phyloP scores from a whole-genome alignment of 2,329 filamentous ascomycete genomes.

The Mycosphaerella sp. region DNA sequence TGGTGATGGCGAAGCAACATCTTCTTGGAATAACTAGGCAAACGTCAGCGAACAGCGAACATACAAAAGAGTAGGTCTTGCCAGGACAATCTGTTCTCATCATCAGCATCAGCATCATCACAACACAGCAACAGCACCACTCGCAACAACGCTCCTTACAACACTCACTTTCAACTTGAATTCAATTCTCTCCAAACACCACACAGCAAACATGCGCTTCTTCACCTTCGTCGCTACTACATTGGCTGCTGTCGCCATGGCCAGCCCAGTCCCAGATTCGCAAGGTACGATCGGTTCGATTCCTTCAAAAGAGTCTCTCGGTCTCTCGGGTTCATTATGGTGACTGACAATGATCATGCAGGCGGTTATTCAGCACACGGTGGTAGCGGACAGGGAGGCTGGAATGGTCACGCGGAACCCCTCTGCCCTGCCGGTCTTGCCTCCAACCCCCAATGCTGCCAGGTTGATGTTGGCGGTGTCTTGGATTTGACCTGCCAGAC shows the following conservation, averaged over 20 bases:
- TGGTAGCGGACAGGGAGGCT: not conserved
- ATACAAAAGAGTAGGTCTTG: not conserved
- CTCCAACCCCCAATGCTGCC: constrained; percentile 8
- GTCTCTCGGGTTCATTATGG: too few species aligned
- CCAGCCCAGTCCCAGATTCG: not conserved
- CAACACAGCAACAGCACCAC: not conserved
- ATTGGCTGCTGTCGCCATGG: constrained; percentile 4
- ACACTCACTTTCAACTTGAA: not conserved
- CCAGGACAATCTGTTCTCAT: not conserved
- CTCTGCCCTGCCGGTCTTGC: constrained; percentile 3
- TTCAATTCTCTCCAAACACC: not conserved
- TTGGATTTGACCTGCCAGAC: constrained; percentile 5
- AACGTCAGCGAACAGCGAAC: not conserved
- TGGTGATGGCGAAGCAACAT: not conserved
- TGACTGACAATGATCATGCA: not conserved
- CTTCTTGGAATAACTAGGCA: not conserved
- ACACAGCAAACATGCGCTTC: constrained; percentile 8
- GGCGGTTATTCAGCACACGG: not conserved
- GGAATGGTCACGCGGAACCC: not conserved
- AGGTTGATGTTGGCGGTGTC: constrained; percentile 3
- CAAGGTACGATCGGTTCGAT: not conserved
- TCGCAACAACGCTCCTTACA: not conserved
- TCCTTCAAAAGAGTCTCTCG: too few species aligned
- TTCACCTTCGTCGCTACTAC: constrained; percentile 4
- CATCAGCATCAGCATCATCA: not conserved